Evolutionary conservation across 805 yeast species (phyloP).

Genomic region (Alloascoidea africana): DNA sequence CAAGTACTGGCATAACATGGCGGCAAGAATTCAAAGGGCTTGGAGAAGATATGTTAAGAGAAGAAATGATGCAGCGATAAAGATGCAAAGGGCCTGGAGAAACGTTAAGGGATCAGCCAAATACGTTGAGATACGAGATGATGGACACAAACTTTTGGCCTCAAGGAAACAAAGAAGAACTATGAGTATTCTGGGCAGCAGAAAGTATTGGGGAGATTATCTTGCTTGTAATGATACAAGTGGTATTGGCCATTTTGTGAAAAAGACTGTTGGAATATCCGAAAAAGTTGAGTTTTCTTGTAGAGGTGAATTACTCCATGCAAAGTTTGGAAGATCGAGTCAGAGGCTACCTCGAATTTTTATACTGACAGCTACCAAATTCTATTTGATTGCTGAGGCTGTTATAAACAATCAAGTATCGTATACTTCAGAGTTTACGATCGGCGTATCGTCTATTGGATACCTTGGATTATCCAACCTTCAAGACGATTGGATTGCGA

Average conservation of each 20-base stretch:
- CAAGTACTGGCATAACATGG: constrained; percentile 96
- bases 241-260: constrained; percentile 62
- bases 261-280: constrained; percentile 47
- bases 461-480: constrained; percentile 54
- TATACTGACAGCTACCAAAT: constrained; percentile 43
- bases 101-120: constrained; percentile 68
- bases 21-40: constrained; percentile 93
- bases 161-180: constrained; percentile 82
- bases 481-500: constrained; percentile 90
- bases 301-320: constrained; percentile 64
- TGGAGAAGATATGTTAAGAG: constrained; percentile 76
- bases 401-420: constrained; percentile 45
- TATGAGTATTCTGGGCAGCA: constrained; percentile 71
- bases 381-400: constrained; percentile 62
- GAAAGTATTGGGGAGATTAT: constrained; percentile 92
- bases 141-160: constrained; percentile 56
- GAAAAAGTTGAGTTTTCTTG: constrained; percentile 66
- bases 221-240: constrained; percentile 68
- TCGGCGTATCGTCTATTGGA: constrained; percentile 43
- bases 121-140: constrained; percentile 72
- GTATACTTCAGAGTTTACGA: constrained; percentile 46
- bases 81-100: constrained; percentile 73
- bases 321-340: constrained; percentile 90
- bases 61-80: constrained; percentile 75
- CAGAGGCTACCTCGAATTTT: constrained; percentile 60